Evolutionary conservation across 768 basidiomycete species (phyloP).

Genomic region (Obba rivulosa): DNA sequence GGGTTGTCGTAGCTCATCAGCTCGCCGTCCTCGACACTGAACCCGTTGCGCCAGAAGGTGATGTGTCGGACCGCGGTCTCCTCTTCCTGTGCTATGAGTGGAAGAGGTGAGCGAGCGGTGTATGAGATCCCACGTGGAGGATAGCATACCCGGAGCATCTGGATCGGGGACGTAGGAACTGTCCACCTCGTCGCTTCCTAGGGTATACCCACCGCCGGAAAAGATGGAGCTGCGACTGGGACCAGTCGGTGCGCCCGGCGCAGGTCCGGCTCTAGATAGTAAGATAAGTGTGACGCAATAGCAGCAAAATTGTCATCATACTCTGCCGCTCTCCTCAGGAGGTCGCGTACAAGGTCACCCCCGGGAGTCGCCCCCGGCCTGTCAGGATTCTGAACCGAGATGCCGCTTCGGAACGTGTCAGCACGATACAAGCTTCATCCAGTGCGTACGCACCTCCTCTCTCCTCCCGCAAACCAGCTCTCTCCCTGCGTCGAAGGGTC

Average conservation of each 20-base stretch:
- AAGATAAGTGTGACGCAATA: background rate
- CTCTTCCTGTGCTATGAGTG: constrained; percentile 34
- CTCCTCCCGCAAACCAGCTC: constrained; percentile 92
- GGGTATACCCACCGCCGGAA: constrained; percentile 69
- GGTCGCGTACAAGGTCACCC: constrained; percentile 58
- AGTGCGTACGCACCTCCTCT: constrained; percentile 58
- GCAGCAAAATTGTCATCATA: constrained; percentile 29
- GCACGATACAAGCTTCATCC: no score
- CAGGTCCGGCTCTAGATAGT: constrained; percentile 32
- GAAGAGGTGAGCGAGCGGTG: background rate
- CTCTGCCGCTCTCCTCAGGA: constrained; percentile 80
- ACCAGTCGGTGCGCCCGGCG: constrained; percentile 16
- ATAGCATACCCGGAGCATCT: constrained; percentile 28
- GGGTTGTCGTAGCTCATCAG: constrained; percentile 83
- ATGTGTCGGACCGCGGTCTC: constrained; percentile 66
- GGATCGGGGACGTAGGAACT: constrained; percentile 77
- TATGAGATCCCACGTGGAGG: background rate
- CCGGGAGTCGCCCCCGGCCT: constrained; percentile 37
- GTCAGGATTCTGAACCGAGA: constrained; percentile 81
- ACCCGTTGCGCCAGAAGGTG: constrained; percentile 93
- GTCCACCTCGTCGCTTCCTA: constrained; percentile 89
- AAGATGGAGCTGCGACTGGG: constrained; percentile 36
- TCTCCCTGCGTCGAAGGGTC: constrained; percentile 47
- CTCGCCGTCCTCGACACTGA: constrained; percentile 85
- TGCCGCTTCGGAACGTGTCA: constrained; percentile 49